phyloP scores from a whole-genome alignment of 2,329 filamentous ascomycete genomes.

The Gyromitra esculenta region DNA sequence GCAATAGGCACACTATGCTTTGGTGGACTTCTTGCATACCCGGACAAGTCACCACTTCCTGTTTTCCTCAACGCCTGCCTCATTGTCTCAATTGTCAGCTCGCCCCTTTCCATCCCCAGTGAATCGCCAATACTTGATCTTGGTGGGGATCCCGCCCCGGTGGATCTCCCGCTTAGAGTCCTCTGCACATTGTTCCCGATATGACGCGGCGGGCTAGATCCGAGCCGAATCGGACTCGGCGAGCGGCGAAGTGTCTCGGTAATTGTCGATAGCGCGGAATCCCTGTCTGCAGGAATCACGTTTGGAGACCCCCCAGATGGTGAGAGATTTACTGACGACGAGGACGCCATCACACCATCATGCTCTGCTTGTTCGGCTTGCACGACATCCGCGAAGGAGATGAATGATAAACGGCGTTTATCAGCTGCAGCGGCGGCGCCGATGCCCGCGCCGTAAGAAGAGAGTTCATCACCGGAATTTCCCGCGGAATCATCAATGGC shows the following conservation, averaged over 20 bases:
- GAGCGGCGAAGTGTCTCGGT: constrained; percentile 68
- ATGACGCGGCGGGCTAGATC: constrained; percentile 64
- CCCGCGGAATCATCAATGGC: constrained; percentile 70
- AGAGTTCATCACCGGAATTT: constrained; percentile 53
- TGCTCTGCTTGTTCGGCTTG: constrained; percentile 79
- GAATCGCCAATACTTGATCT: constrained; percentile 70
- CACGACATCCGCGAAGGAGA: constrained; percentile 95
- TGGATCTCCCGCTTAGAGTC: constrained; percentile 39
- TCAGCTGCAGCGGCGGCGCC: constrained; percentile 49
- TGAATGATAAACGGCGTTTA: constrained; percentile 82
- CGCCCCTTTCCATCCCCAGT: constrained; percentile 56
- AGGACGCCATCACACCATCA: constrained; percentile 60
- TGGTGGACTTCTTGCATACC: constrained; percentile 41
- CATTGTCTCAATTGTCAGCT: constrained; percentile 89
- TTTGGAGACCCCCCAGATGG: constrained; percentile 49
- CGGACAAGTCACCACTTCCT: constrained; percentile 77
- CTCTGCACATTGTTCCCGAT: constrained; percentile 29
- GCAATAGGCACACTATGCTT: constrained; percentile 60
- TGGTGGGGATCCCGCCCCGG: constrained; percentile 61
- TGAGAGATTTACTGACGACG: constrained; percentile 42
- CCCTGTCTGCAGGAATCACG: constrained; percentile 52
- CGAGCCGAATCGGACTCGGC: constrained; percentile 70
- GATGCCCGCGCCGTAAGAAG: constrained; percentile 49
- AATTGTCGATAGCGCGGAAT: constrained; percentile 53
- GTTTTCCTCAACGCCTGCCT: constrained; percentile 85